A percentile compares a stretch with the other conserved stretches of the same genome.
phyloP scores from a whole-genome alignment of 1,284 basidiomycete species.

The Ceratorhiza oryzae-sativae region DNA sequence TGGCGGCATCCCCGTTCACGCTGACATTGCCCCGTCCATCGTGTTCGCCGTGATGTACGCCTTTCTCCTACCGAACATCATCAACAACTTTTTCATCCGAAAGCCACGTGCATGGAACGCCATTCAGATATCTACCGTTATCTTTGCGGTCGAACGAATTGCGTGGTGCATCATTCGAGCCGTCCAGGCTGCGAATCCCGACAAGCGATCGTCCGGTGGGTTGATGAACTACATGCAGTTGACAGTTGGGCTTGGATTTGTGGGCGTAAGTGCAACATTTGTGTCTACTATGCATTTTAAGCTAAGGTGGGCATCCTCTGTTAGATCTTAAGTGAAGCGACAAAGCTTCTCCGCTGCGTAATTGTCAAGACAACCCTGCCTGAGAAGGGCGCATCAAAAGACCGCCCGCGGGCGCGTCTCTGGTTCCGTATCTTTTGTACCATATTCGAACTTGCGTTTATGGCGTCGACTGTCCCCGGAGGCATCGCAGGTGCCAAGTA shows the following conservation, averaged over 20 bases:
- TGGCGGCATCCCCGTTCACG: conserved; percentile 50
- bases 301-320: not conserved
- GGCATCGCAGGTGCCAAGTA: conserved; percentile 10
- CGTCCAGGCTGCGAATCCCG: conserved; percentile 23
- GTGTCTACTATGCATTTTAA: not conserved
- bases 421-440: conserved; percentile 5
- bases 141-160: conserved; percentile 23
- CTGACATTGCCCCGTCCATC: conserved; percentile 53
- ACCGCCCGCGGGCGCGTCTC: not conserved
- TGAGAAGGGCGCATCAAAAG: conserved; percentile 19
- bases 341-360: conserved; percentile 9
- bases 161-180: conserved; percentile 35
- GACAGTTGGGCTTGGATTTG: conserved; percentile 30
- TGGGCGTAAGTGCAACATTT: conserved; percentile 10
- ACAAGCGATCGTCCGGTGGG: conserved; percentile 11
- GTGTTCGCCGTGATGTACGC: conserved; percentile 52
- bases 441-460: conserved; percentile 30
- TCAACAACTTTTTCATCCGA: conserved; percentile 48
- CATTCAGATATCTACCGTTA: conserved; percentile 20
- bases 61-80: conserved; percentile 49
- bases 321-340: conserved; percentile 24
- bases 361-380: conserved; percentile 24
- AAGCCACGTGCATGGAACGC: conserved; percentile 36
- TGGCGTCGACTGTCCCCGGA: conserved; percentile 21
- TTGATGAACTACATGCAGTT: conserved; percentile 27